phyloP scores from a whole-genome alignment of 2,329 filamentous ascomycete genomes.

The Aspergillus jensenii region DNA sequence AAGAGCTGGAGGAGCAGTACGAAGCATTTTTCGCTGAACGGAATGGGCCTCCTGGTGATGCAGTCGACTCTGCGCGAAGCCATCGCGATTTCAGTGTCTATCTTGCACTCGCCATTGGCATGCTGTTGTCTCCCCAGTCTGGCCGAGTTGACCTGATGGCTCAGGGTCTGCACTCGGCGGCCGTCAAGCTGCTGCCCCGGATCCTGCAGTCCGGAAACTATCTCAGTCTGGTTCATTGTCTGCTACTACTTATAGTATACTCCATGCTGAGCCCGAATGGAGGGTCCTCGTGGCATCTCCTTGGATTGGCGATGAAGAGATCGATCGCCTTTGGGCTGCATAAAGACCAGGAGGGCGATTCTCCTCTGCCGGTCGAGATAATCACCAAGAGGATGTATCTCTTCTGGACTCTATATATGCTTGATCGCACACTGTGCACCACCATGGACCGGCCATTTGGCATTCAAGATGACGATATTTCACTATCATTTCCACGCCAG shows the following conservation, averaged over 20 bases:
- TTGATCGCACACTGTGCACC: conserved; percentile 22
- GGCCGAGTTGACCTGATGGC: conserved; percentile 10
- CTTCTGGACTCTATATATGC: conserved; percentile 22
- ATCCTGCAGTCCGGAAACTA: conserved; percentile 11
- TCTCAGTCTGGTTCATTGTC: conserved; percentile 14
- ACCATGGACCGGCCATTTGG: conserved; percentile 22
- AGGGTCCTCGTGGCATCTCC: conserved; percentile 32
- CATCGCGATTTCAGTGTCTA: conserved; percentile 15
- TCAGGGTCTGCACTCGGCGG: conserved; percentile 11
- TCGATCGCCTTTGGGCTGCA: conserved; percentile 28
- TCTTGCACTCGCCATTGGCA: conserved; percentile 15
- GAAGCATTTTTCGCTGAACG: conserved; percentile 12
- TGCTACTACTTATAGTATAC: conserved; percentile 24
- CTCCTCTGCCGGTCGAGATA: not conserved
- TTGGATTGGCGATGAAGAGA: conserved; percentile 31
- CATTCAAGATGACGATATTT: conserved; percentile 23
- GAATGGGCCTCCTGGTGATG: not conserved
- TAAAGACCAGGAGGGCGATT: conserved; percentile 17
- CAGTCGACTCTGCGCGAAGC: too few relatives aligned
- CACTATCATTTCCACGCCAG: conserved; percentile 3
- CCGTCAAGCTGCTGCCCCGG: conserved; percentile 4
- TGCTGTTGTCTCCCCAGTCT: conserved; percentile 16
- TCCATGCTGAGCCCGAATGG: conserved; percentile 23
- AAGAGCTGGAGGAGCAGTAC: conserved; percentile 8
- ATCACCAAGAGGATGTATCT: conserved; percentile 8